Percentiles rank a stretch among this genome's conserved stretches.
phyloP scores from a whole-genome alignment of 2,329 filamentous ascomycete species.

The Verticillium dahliae region DNA sequence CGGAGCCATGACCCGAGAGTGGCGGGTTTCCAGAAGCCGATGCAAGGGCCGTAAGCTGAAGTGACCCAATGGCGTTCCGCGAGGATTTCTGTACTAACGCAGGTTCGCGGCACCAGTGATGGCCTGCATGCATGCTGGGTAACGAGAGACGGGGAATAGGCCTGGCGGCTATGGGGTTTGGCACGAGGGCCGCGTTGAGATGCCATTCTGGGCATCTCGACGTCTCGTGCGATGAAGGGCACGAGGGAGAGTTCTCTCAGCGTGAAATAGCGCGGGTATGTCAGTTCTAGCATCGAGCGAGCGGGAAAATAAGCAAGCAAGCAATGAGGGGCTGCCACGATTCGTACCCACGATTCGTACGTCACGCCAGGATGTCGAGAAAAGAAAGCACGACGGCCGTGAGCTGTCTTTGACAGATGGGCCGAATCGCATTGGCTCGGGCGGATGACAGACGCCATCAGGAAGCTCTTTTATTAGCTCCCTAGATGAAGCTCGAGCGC shows the following conservation, averaged over 20 bases:
- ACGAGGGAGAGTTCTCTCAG: no score
- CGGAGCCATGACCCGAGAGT: neutral
- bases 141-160: neutral
- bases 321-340: neutral
- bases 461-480: neutral
- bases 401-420: neutral
- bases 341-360: neutral
- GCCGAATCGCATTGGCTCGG: neutral
- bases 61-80: neutral
- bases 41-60: neutral
- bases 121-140: neutral
- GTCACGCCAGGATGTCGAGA: neutral
- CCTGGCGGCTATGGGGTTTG: neutral
- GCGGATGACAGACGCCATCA: neutral
- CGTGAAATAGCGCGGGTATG: no score
- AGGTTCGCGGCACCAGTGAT: slow-evolving; percentile 1
- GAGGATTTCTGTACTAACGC: neutral
- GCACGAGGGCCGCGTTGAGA: neutral
- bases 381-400: neutral
- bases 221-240: no score
- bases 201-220: neutral
- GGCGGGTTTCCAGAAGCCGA: slow-evolving; percentile 1
- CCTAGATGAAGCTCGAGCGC: no score
- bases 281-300: no score
- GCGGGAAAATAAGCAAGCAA: neutral